Conservation (phyloP, 2,329 filamentous ascomycete genomes). For the Cladophialophora chaetospira region DNA sequence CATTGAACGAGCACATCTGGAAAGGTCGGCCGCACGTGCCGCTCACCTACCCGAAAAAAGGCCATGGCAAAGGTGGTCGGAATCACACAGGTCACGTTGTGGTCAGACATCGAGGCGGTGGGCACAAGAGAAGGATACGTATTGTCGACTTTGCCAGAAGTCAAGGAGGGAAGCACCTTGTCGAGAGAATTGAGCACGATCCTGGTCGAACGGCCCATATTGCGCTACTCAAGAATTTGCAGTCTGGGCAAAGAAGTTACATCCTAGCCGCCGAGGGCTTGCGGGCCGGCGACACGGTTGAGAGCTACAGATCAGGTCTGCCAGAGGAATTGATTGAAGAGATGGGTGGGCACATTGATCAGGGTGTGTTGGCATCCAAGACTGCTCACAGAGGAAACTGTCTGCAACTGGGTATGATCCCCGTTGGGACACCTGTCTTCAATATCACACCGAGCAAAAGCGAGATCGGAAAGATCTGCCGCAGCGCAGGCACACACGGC, state of each 20-base stretch:
- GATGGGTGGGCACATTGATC: slow-evolving; percentile 92
- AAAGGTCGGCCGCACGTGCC: slow-evolving; percentile 82
- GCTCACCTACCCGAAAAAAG: slow-evolving; percentile 89
- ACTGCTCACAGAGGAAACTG: slow-evolving; percentile 95
- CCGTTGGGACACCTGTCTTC: slow-evolving; percentile 88
- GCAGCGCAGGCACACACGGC: slow-evolving; percentile 90
- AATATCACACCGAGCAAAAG: slow-evolving; percentile 77
- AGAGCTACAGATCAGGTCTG: slow-evolving; percentile 89
- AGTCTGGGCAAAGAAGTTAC: slow-evolving; percentile 77
- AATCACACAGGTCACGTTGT: slow-evolving; percentile 86
- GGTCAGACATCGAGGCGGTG: slow-evolving; percentile 88
- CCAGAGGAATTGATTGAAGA: slow-evolving; percentile 81
- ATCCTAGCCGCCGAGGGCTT: slow-evolving; percentile 95
- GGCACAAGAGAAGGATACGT: slow-evolving; percentile 86
- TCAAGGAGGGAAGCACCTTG: slow-evolving; percentile 77
- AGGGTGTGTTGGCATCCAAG: slow-evolving; percentile 91
- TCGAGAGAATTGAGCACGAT: slow-evolving; percentile 95
- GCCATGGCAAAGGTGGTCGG: slow-evolving; percentile 86
- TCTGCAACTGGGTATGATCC: slow-evolving; percentile 91
- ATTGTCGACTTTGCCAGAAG: slow-evolving; percentile 85
- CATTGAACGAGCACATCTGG: slow-evolving; percentile 96
- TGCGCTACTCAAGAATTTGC: slow-evolving; percentile 75
- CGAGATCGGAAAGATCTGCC: slow-evolving; percentile 79
- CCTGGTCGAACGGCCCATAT: slow-evolving; percentile 92
- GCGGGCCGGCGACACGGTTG: slow-evolving; percentile 84